Percentiles rank a stretch among this genome's conserved stretches.
Conservation (phyloP, 2,329 filamentous ascomycete genomes). For the Xylariomycetidae sp. region DNA sequence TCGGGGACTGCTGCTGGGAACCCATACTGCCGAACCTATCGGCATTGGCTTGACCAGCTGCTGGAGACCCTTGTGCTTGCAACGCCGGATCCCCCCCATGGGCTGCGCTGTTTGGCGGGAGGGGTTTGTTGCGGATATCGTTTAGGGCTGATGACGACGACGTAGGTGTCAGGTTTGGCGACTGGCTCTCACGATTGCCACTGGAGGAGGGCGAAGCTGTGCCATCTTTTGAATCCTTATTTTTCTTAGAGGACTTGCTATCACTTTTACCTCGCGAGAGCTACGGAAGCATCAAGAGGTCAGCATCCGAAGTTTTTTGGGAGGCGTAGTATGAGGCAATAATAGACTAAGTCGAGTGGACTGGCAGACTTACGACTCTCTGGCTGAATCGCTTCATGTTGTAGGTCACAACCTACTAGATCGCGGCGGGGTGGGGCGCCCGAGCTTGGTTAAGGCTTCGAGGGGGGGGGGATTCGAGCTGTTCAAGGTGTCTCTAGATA, state of each 20-base stretch:
- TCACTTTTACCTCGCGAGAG: constrained; percentile 86
- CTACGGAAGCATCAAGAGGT: constrained; percentile 61
- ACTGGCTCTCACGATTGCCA: constrained; percentile 52
- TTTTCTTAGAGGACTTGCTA: constrained; percentile 77
- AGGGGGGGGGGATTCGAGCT: too few species aligned
- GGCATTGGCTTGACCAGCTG: constrained; percentile 25
- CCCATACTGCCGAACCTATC: constrained; percentile 34
- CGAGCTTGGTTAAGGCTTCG: too few species aligned
- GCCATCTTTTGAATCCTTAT: constrained; percentile 68
- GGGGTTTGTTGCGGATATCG: constrained; percentile 78
- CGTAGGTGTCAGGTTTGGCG: constrained; percentile 69
- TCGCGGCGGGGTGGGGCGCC: constrained; percentile 24
- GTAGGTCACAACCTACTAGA: constrained; percentile 22
- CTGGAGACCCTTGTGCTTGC: constrained; percentile 31
- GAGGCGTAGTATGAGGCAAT: constrained; percentile 5
- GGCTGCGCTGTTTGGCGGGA: constrained; percentile 52
- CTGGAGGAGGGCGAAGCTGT: constrained; percentile 71
- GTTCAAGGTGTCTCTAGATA: too few species aligned
- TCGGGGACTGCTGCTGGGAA: constrained; percentile 37
- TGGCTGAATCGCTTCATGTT: constrained; percentile 96
- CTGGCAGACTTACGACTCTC: constrained; percentile 77
- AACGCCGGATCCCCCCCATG: constrained; percentile 39
- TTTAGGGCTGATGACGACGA: constrained; percentile 85
- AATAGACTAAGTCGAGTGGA: too few species aligned
- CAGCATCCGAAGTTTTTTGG: constrained; percentile 24